Conservation (phyloP, 2,329 filamentous ascomycete genomes). For the Ophiocordyceps camponoti-saundersi region DNA sequence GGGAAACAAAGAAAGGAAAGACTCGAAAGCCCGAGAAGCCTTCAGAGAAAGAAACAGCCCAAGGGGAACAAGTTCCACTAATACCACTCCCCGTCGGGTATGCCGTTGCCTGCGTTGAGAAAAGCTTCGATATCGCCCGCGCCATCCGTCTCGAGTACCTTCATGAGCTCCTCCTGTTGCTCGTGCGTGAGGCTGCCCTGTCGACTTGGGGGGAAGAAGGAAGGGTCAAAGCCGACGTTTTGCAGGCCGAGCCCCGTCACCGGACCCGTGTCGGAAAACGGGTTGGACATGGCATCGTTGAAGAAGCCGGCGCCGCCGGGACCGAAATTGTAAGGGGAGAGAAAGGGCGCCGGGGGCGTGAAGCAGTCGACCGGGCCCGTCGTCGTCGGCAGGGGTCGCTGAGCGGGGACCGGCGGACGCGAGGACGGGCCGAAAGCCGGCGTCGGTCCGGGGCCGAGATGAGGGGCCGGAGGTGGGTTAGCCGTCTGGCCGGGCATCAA, state of each 20-base stretch:
- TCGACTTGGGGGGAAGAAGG: slow-evolving; percentile 25
- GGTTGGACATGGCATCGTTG: slow-evolving; percentile 16
- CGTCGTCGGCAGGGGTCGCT: slow-evolving; percentile 24
- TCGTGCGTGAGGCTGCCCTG: slow-evolving; percentile 60
- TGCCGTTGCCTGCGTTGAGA: slow-evolving; percentile 22
- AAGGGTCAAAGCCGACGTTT: slow-evolving; percentile 10
- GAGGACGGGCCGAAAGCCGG: slow-evolving; percentile 17
- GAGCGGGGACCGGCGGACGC: slow-evolving; percentile 11
- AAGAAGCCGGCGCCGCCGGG: slow-evolving; percentile 24
- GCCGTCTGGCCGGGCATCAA: slow-evolving; percentile 4
- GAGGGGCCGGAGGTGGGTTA: not conserved
- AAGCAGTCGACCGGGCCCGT: slow-evolving; percentile 34
- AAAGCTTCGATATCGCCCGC: slow-evolving; percentile 44
- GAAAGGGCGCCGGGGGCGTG: slow-evolving; percentile 31
- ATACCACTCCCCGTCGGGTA: slow-evolving; percentile 16
- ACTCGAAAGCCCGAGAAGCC: not conserved
- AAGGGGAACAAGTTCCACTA: slow-evolving; percentile 3
- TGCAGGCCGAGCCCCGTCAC: slow-evolving; percentile 15
- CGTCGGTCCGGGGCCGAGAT: slow-evolving; percentile 5
- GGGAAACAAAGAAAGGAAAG: not conserved
- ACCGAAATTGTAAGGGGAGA: slow-evolving; percentile 33
- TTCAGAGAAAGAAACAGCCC: not conserved
- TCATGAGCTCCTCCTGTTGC: slow-evolving; percentile 72
- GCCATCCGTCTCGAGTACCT: slow-evolving; percentile 55
- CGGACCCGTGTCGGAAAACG: slow-evolving; percentile 12